Evolutionary conservation across 108 stramenopile genomes (phyloP), one percentile per base, ranked within the genome.

Genomic region (Seminavis robusta): DNA sequence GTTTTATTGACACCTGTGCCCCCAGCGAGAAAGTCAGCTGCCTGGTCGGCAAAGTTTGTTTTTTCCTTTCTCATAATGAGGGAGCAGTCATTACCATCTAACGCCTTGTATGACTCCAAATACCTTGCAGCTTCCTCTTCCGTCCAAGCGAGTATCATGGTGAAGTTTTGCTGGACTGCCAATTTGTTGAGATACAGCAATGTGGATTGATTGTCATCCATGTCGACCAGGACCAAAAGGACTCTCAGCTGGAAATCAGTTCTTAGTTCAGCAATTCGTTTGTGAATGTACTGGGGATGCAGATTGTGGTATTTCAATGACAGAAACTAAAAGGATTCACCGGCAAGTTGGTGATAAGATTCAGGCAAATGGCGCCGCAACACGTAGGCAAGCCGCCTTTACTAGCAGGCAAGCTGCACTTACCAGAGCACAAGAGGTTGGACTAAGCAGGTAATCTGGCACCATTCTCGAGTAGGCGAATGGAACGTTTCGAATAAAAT

Each of bases 101-200:
- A 83, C 11, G 84, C 88, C 67, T 94, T 94, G 67, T 88, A 88
- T 19, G 94, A 92, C 76, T 98, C 97, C 50, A 98, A 52, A 59
- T 96, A 96, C 0, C 97, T 73, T 1, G 93, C 96, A 5, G 86
- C 88, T 69, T 97, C 96, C 51, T 73, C 69, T 47, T 81, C 85
- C 17, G 74, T 83, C 92, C 92, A 95, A 0, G 88, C 81, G 13
- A 94, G 61, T 16, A 97, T 66, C 28, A 95, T 41, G 0, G 94
- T 93, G 56, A 92, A 59, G 47, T 88, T 67, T 48, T 83, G 62
- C 17, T 56, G 28, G 15, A 94, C 84, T 20, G 87, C 81, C 30
- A 91, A 34, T 30, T 80, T 69, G 61, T 95, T 95, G 42, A 97
- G 49, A 29, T 80, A 75, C 17, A 74, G 47, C 40, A 96, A 56